Conservation (phyloP, 192 early-diverging fungal genomes). For the Allomyces macrogynus region DNA sequence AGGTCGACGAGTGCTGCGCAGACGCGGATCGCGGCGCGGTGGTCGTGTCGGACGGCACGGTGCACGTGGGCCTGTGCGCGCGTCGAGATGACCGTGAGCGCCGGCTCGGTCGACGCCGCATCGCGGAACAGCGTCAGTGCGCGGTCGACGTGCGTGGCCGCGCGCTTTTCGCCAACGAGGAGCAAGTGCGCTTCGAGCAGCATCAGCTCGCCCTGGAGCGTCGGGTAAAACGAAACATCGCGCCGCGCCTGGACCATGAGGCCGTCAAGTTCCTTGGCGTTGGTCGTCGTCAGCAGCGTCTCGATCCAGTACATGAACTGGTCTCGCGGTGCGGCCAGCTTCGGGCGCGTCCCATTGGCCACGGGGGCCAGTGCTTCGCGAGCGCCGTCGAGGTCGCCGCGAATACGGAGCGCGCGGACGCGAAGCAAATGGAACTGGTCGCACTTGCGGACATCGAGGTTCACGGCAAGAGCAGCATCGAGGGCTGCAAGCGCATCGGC, state of each 20-base stretch:
- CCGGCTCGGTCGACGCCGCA: background rate
- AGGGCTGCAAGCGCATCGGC: background rate
- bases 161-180: background rate
- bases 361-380: background rate
- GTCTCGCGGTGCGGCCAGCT: background rate
- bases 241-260: background rate
- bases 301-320: background rate
- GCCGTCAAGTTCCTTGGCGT: background rate
- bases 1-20: background rate
- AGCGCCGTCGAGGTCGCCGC: background rate
- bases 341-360: background rate
- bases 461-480: background rate
- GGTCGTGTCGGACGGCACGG: background rate
- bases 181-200: background rate
- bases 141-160: background rate
- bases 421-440: background rate
- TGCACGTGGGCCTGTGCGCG: background rate
- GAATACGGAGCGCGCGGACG: background rate
- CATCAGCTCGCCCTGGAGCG: background rate
- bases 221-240: background rate
- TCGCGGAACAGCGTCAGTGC: background rate
- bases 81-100: background rate
- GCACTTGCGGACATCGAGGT: background rate
- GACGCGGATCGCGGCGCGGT: background rate
- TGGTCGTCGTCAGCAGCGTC: background rate